A percentile compares a stretch with the other conserved stretches of the same genome.
phyloP scores from a whole-genome alignment of 192 early-diverging fungal species.

The Coemansia sp. region DNA sequence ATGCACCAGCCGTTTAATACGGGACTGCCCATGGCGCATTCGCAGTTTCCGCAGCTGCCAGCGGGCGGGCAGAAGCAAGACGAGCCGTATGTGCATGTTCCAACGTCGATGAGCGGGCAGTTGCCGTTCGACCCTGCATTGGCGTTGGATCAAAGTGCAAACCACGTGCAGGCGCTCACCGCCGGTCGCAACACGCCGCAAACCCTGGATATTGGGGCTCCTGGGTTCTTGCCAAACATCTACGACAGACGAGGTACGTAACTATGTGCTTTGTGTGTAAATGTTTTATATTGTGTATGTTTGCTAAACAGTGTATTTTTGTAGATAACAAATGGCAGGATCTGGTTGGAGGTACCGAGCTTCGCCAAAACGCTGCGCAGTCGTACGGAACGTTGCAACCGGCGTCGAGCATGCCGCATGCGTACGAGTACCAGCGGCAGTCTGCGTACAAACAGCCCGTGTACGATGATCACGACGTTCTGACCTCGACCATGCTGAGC shows the following conservation, averaged over 20 bases:
- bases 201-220: conserved; percentile 4
- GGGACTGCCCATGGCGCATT: conserved; percentile 13
- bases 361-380: background rate
- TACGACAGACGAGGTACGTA: conserved; percentile 34
- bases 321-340: conserved; percentile 45
- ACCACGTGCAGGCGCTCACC: conserved; percentile 1
- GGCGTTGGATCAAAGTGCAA: conserved; percentile 12
- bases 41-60: conserved; percentile 20
- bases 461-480: conserved; percentile 2
- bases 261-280: background rate
- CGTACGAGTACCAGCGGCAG: background rate
- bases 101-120: conserved; percentile 11
- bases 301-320: conserved; percentile 6
- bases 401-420: conserved; percentile 18
- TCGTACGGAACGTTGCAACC: conserved; percentile 10
- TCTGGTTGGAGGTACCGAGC: conserved; percentile 3
- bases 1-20: conserved; percentile 24
- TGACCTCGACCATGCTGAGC: conserved; percentile 10
- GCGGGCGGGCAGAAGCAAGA: conserved; percentile 2
- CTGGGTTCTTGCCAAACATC: conserved; percentile 5
- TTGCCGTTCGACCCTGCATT: conserved; percentile 22
- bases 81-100: conserved; percentile 6
- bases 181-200: conserved; percentile 8
- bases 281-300: background rate
- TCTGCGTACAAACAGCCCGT: background rate